Percentiles rank a stretch among this genome's conserved stretches.
phyloP scores from a whole-genome alignment of 345 rosid species.

The Arabis hirsuta region DNA sequence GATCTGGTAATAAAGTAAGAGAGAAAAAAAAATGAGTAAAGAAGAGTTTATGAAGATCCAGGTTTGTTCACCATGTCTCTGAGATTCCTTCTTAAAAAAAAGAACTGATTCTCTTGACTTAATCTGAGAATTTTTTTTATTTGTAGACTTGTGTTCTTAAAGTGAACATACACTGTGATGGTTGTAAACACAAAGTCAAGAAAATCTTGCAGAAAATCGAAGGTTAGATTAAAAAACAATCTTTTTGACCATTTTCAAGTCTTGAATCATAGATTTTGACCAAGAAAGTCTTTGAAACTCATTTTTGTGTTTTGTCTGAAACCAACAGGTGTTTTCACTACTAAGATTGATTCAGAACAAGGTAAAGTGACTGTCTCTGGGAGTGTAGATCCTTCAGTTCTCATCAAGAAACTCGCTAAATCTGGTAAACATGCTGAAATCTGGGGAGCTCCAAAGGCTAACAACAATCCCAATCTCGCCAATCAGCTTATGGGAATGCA shows the following conservation, averaged over 20 bases:
- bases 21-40: constrained; percentile 72
- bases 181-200: constrained; percentile 91
- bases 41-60: constrained; percentile 98
- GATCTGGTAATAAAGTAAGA: constrained; percentile 50
- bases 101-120: background rate
- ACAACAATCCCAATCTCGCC: constrained; percentile 52
- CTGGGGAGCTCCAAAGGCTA: constrained; percentile 73
- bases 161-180: constrained; percentile 98
- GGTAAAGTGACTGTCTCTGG: constrained; percentile 91
- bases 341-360: constrained; percentile 73
- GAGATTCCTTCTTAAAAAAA: constrained; percentile 36
- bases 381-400: constrained; percentile 62
- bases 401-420: constrained; percentile 88
- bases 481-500: constrained; percentile 79
- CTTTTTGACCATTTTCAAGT: constrained; percentile 21
- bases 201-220: constrained; percentile 92
- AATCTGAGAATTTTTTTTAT: background rate
- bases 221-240: constrained; percentile 46
- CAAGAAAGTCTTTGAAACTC: constrained; percentile 28
- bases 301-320: constrained; percentile 36
- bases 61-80: constrained; percentile 48
- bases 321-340: constrained; percentile 71
- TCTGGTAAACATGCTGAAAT: constrained; percentile 94
- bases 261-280: constrained; percentile 4
- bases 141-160: constrained; percentile 95